A percentile compares a stretch with the other conserved stretches of the same genome.
Evolutionary conservation across 2,329 filamentous ascomycete species (phyloP).

Genomic region (Trichoderma sp.): DNA sequence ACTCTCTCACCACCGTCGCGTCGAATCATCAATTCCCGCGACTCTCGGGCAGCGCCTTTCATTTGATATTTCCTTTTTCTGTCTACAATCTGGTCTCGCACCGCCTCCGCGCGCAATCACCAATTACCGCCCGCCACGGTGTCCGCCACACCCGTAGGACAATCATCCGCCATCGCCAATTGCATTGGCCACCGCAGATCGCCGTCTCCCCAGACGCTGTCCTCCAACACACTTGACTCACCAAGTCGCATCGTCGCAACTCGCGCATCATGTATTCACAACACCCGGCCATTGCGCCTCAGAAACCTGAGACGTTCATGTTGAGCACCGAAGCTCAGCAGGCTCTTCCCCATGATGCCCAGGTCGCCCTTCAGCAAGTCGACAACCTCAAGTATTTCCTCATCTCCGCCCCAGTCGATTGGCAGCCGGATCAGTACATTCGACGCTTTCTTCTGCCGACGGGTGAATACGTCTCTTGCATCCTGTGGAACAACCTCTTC

Average conservation of each 20-base stretch:
- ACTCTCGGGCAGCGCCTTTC: conserved; percentile 39
- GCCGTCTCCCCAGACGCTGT: background rate
- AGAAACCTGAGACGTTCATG: conserved; percentile 99
- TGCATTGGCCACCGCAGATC: conserved; percentile 12
- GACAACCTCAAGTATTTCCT: conserved; percentile 99
- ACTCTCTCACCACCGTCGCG: conserved; percentile 27
- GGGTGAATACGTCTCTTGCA: conserved; percentile 97
- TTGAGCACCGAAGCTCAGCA: conserved; percentile 96
- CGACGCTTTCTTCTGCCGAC: conserved; percentile 92
- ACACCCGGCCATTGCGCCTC: conserved; percentile 84
- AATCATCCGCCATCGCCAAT: conserved; percentile 18
- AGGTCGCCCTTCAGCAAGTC: conserved; percentile 96
- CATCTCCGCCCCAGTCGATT: conserved; percentile 97
- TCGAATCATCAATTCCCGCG: conserved; percentile 25
- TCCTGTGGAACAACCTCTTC: conserved; percentile 98
- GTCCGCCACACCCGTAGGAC: background rate
- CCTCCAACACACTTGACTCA: conserved; percentile 4
- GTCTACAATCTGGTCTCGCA: background rate
- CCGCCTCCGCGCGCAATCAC: background rate
- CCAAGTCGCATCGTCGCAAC: background rate
- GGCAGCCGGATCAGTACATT: conserved; percentile 96
- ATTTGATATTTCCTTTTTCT: conserved; percentile 15
- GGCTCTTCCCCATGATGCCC: conserved; percentile 91
- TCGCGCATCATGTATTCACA: conserved; percentile 70
- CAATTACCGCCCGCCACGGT: conserved; percentile 2